Base-by-base conservation (phyloP, 2,329 filamentous ascomycete genomes). In the Cadophora luteo-olivacea region DNA sequence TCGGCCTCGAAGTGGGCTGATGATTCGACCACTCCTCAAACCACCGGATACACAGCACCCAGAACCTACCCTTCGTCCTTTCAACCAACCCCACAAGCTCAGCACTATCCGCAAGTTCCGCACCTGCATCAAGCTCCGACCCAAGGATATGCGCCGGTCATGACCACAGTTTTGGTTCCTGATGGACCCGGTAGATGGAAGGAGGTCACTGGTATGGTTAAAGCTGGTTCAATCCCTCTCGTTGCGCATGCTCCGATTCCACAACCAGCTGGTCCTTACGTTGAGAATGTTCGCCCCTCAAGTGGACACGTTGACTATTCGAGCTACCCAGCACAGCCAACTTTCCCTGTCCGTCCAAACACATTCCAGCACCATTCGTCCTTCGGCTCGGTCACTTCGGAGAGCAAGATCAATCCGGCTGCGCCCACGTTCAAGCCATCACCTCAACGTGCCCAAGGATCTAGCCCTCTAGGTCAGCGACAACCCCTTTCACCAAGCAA, bases 401-500 rank as follows among this genome's bases (percentile, higher is more conserved):
- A 69, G 16, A 25, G 29, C 12, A 61, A 51, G 0, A 65, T 69
- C 41, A 69, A 69, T n/a, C 54, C 68, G 22, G 65, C 38, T 63
- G 63, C 64, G 4, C 41, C 55, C 2, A n/a, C 38, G 2, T 67
- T 69, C 36, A 61, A 48, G 11, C 64, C 66, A 29, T 68, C 65
- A 9, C 67, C 48, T 33, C 60, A 36, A 22, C 57, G 57, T 32
- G 29, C 57, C 14, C 36, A 32, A 3, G 61, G 45, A 49, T 8
- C 49, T 24, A 16, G 49, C 25, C 25, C 57, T 55, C 19, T 33
- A 29, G 32, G 19, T 22, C 7, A 16, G 32, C 61, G 68, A 64
- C n/a, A 25, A 41, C 64, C 69, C 7, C 52, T 73, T 22, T 71
- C 68, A 8, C 69, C 69, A 36, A 38, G 67, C 36, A 64, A 16